These are phyloP conservation scores for Pholiota molesta DNA, from an alignment of 768 basidiomycete species.

Conservation along the genomic window DNA sequence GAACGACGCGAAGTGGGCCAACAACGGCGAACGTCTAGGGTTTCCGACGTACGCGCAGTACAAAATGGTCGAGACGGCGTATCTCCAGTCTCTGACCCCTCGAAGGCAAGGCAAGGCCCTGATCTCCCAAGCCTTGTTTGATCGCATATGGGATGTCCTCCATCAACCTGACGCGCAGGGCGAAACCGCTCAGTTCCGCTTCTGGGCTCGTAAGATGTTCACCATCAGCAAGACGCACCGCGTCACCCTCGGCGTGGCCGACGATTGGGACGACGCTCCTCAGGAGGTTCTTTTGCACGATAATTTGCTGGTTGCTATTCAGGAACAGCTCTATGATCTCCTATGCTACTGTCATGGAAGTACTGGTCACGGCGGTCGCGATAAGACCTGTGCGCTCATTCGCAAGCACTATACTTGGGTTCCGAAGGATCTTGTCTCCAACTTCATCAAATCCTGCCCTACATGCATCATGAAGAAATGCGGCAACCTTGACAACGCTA, in stretches of 20 bases:
- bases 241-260: slow-evolving; percentile 24
- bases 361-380: slow-evolving; percentile 73
- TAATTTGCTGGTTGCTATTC: slow-evolving; percentile 71
- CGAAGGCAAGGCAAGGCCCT: slow-evolving; percentile 67
- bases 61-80: slow-evolving; percentile 57
- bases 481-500: slow-evolving; percentile 30
- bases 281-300: slow-evolving; percentile 68
- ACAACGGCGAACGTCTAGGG: slow-evolving; percentile 36
- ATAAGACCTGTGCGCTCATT: slow-evolving; percentile 72
- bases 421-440: slow-evolving; percentile 80
- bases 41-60: slow-evolving; percentile 68
- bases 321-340: slow-evolving; percentile 79
- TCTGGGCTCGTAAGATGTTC: slow-evolving; percentile 88
- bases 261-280: slow-evolving; percentile 16
- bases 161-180: slow-evolving; percentile 48
- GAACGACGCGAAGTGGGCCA: slow-evolving; percentile 7
- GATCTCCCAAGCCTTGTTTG: slow-evolving; percentile 71
- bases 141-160: slow-evolving; percentile 72
- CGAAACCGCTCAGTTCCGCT: slow-evolving; percentile 72
- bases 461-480: slow-evolving; percentile 61
- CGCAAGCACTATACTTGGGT: slow-evolving; percentile 79
- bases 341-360: slow-evolving; percentile 73
- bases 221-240: slow-evolving; percentile 42
- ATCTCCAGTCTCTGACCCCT: slow-evolving; percentile 59
- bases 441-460: slow-evolving; percentile 80